Evolutionary conservation across 352 stramenopile genomes (phyloP).

Genomic region (Thalassiosira allenii): DNA sequence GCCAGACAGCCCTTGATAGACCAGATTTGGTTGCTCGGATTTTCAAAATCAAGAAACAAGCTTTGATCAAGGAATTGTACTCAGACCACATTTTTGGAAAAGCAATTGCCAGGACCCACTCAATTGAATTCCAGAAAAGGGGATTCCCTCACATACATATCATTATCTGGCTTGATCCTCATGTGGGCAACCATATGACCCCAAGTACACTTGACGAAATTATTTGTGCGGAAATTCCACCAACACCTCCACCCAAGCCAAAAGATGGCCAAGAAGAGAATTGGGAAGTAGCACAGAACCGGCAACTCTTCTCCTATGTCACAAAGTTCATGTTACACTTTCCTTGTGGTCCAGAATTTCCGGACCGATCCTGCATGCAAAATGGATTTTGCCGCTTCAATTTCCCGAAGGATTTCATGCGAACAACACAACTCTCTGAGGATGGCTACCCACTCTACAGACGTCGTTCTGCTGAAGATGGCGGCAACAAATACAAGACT

Average conservation of each 20-base stretch:
- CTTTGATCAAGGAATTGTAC: conserved; percentile 58
- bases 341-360: conserved; percentile 5
- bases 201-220: background rate
- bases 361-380: conserved; percentile 3
- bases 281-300: background rate
- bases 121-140: conserved; percentile 81
- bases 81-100: conserved; percentile 60
- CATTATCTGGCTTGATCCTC: conserved; percentile 58
- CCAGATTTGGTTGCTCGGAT: conserved; percentile 52
- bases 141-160: conserved; percentile 73
- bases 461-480: background rate
- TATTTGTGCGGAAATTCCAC: conserved; percentile 4
- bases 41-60: conserved; percentile 60
- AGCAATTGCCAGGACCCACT: conserved; percentile 45
- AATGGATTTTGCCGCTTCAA: conserved; percentile 9
- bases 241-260: too few species aligned
- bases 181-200: conserved; percentile 17
- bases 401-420: conserved; percentile 18
- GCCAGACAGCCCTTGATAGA: conserved; percentile 28
- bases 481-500: background rate
- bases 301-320: background rate
- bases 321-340: too few species aligned
- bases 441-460: background rate
- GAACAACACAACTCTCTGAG: background rate
- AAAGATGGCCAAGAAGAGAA: too few species aligned